Evolutionary conservation across 331 rosid genomes (phyloP).

Genomic region (Quercus tomentella): DNA sequence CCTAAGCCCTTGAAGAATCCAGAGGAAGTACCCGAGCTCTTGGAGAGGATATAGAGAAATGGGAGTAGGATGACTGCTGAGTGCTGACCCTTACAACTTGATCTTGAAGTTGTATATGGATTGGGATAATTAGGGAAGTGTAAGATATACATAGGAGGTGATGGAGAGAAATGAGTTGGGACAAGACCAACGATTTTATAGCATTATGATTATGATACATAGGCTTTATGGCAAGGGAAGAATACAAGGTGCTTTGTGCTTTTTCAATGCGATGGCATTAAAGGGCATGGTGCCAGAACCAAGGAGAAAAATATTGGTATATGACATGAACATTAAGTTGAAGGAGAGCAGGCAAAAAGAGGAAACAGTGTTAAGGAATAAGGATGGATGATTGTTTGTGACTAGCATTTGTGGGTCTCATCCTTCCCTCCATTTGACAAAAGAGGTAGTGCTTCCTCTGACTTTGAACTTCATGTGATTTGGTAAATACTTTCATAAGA

Average conservation of each 20-base stretch:
- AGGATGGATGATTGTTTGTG: too few relatives aligned
- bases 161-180: slow-evolving; percentile 65
- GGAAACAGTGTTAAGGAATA: not conserved
- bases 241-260: slow-evolving; percentile 46
- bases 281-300: slow-evolving; percentile 72
- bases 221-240: slow-evolving; percentile 58
- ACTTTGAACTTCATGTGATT: not conserved
- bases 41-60: slow-evolving; percentile 60
- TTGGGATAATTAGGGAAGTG: slow-evolving; percentile 55
- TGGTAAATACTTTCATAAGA: not conserved
- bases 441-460: slow-evolving; percentile 7
- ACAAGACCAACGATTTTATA: slow-evolving; percentile 60
- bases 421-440: too few relatives aligned
- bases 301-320: slow-evolving; percentile 45
- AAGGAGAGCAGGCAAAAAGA: slow-evolving; percentile 23
- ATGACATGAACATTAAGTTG: slow-evolving; percentile 28
- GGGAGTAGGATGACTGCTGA: slow-evolving; percentile 50
- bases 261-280: slow-evolving; percentile 51
- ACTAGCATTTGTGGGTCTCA: too few relatives aligned
- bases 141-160: slow-evolving; percentile 52
- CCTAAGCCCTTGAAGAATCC: slow-evolving; percentile 50
- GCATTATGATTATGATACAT: slow-evolving; percentile 73
- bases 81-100: slow-evolving; percentile 57
- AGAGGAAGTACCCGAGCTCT: slow-evolving; percentile 40
- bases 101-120: slow-evolving; percentile 63